Conservation (phyloP, 1,284 basidiomycete species). For the Phlebopus sp. region DNA sequence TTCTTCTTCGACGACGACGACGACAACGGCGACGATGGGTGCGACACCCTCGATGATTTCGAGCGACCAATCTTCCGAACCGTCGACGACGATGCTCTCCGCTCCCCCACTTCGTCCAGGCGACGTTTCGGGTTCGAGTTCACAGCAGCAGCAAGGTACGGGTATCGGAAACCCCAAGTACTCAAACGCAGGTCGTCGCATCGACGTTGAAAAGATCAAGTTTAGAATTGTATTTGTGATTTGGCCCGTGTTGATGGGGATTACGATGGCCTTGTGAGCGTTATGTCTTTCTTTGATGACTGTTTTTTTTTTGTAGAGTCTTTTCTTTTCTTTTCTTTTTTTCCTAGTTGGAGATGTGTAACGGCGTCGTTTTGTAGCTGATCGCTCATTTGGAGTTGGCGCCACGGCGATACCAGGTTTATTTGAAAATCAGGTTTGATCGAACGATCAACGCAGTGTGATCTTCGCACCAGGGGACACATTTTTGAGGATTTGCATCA, state of each 20-base stretch:
- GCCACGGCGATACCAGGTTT: no score
- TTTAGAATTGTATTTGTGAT: slow-evolving; percentile 53
- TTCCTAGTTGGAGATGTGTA: no score
- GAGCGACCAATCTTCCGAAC: slow-evolving; percentile 16
- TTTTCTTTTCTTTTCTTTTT: no score
- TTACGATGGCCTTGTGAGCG: slow-evolving; percentile 23
- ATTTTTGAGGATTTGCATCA: no score
- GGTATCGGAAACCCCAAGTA: no score
- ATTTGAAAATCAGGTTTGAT: no score
- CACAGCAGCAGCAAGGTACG: slow-evolving; percentile 16
- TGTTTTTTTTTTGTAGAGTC: no score
- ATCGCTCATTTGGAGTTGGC: no score
- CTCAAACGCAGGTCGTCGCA: slow-evolving; percentile 23
- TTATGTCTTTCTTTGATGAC: no score
- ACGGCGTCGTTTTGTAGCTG: no score
- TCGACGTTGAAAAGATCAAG: slow-evolving; percentile 45
- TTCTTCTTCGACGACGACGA: not conserved
- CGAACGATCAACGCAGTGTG: no score
- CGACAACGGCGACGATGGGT: slow-evolving; percentile 1
- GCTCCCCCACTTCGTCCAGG: slow-evolving; percentile 16
- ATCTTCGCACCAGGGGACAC: no score
- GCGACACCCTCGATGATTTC: slow-evolving; percentile 14
- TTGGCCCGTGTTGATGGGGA: slow-evolving; percentile 55
- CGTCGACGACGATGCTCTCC: slow-evolving; percentile 11
- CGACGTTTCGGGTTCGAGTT: slow-evolving; percentile 2